Evolutionary conservation across 1,139 yeast genomes (phyloP).

Genomic region (Sugiyamaella japonica): DNA sequence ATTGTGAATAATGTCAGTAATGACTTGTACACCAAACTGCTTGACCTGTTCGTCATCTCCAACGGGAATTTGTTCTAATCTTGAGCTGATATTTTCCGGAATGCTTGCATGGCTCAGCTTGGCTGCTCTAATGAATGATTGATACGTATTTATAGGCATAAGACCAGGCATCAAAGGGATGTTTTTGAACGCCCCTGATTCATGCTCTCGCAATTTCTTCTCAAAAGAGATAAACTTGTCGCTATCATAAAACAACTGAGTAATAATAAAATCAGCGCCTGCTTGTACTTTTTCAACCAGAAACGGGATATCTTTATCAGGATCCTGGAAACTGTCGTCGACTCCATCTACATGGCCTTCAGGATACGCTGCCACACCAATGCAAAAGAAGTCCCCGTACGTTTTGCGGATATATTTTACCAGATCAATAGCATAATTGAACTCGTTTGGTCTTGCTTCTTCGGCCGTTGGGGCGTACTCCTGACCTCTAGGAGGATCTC

Average conservation of each 20-base stretch:
- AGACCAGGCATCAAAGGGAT: constrained; percentile 83
- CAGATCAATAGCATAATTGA: constrained; percentile 76
- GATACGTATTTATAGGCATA: constrained; percentile 93
- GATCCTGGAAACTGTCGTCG: constrained; percentile 62
- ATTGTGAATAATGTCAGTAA: constrained; percentile 61
- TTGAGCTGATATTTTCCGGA: constrained; percentile 56
- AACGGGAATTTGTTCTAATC: constrained; percentile 57
- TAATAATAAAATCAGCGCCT: constrained; percentile 91
- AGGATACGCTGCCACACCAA: constrained; percentile 95
- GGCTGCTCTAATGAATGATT: constrained; percentile 83
- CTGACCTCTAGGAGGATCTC: constrained; percentile 91
- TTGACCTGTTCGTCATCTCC: constrained; percentile 86
- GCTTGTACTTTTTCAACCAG: constrained; percentile 83
- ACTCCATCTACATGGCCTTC: constrained; percentile 92
- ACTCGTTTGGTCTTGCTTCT: constrained; percentile 45
- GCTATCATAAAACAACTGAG: constrained; percentile 79
- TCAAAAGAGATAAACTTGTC: constrained; percentile 58
- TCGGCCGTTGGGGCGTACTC: constrained; percentile 55
- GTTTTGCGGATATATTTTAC: constrained; percentile 68
- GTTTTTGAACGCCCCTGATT: constrained; percentile 46
- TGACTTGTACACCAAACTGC: constrained; percentile 72
- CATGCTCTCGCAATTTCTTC: constrained; percentile 44
- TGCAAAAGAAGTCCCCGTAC: constrained; percentile 74
- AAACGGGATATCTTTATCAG: constrained; percentile 65
- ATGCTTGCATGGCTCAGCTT: constrained; percentile 86